These are phyloP conservation scores for Mallotus nudiflorus DNA, from an alignment of 345 rosid species.

Conservation along the genomic window DNA sequence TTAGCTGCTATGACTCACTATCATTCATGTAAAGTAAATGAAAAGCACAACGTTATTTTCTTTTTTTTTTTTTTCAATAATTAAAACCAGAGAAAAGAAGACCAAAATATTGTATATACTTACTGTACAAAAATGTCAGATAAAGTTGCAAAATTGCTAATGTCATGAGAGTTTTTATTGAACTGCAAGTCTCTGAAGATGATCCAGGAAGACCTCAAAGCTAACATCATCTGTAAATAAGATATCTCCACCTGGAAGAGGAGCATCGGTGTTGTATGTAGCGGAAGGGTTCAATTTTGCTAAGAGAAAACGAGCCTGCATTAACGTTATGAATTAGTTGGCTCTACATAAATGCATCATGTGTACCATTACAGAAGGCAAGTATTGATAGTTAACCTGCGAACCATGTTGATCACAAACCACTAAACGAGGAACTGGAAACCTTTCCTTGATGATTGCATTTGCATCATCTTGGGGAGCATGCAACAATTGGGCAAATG, in stretches of 20 bases:
- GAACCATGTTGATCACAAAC: constrained; percentile 96
- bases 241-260: constrained; percentile 53
- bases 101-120: not conserved
- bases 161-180: constrained; percentile 32
- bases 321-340: constrained; percentile 1
- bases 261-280: constrained; percentile 52
- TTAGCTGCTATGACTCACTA: no score
- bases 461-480: constrained; percentile 69
- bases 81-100: not conserved
- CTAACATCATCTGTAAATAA: constrained; percentile 93
- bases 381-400: constrained; percentile 50
- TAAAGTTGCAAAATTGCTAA: constrained; percentile 23
- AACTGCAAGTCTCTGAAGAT: constrained; percentile 83
- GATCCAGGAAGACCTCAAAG: constrained; percentile 92
- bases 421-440: constrained; percentile 90
- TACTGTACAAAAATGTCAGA: constrained; percentile 14
- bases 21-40: no score
- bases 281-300: constrained; percentile 91
- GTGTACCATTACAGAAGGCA: not conserved
- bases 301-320: constrained; percentile 93
- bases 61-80: not conserved
- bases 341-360: not conserved
- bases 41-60: no score
- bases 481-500: constrained; percentile 73
- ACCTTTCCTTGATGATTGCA: constrained; percentile 73